phyloP scores from a whole-genome alignment of 179 eudicot species.

The Gypsophila paniculata region DNA sequence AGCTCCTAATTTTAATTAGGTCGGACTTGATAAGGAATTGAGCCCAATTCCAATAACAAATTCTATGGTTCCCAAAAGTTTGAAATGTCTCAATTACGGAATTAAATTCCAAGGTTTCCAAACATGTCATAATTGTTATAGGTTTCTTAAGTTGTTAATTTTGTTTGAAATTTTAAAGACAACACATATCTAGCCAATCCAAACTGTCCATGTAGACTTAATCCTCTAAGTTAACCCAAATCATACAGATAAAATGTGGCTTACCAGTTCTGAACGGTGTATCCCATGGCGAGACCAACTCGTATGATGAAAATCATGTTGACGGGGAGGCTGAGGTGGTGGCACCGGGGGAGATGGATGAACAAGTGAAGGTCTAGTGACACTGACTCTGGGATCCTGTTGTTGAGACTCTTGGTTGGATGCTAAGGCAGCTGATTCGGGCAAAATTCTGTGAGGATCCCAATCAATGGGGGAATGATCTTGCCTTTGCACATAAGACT shows the following conservation, averaged over 20 bases:
- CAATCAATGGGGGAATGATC: slow-evolving; percentile 74
- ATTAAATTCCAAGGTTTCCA: too few species aligned
- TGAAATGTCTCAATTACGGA: too few species aligned
- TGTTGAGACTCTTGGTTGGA: slow-evolving; percentile 52
- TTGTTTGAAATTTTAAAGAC: not conserved
- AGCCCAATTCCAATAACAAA: too few species aligned
- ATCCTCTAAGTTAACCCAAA: not conserved
- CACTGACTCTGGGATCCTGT: slow-evolving; percentile 50
- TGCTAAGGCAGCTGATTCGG: slow-evolving; percentile 51
- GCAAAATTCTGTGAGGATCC: slow-evolving; percentile 80
- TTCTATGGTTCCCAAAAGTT: too few species aligned
- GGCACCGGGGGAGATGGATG: slow-evolving; percentile 93
- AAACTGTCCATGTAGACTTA: not conserved
- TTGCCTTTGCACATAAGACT: slow-evolving; percentile 90
- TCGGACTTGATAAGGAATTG: too few species aligned
- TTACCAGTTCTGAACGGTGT: slow-evolving; percentile 67
- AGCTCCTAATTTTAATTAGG: too few species aligned
- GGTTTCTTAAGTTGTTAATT: not conserved
- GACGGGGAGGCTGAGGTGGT: slow-evolving; percentile 94
- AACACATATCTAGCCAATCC: not conserved
- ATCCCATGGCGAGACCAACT: slow-evolving; percentile 82
- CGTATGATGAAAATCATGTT: slow-evolving; percentile 67
- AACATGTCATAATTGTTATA: not conserved
- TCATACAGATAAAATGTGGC: slow-evolving; percentile 20
- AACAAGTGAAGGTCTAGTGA: slow-evolving; percentile 52